Conservation (phyloP, 805 yeast species). For the Starmera amethionina region DNA sequence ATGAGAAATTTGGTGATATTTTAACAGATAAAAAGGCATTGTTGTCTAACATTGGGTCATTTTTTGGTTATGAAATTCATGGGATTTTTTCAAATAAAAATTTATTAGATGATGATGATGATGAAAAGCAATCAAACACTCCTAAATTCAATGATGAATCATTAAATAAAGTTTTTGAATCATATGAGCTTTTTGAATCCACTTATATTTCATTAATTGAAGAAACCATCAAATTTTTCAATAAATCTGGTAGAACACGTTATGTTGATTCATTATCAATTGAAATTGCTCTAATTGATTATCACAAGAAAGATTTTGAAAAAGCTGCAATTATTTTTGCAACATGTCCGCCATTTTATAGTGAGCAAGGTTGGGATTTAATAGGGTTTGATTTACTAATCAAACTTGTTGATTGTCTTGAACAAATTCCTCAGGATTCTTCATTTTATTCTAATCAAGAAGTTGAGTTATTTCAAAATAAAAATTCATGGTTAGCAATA, state of each 20-base stretch:
- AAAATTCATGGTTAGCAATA: conserved; percentile 1
- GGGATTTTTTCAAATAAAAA: conserved; percentile 19
- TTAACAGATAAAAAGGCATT: conserved; percentile 37
- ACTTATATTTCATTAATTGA: conserved; percentile 46
- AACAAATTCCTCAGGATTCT: conserved; percentile 23
- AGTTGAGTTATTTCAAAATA: not conserved
- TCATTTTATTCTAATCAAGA: conserved; percentile 7
- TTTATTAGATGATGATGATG: not conserved
- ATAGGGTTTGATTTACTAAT: conserved; percentile 60
- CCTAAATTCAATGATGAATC: conserved; percentile 6
- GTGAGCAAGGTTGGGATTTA: conserved; percentile 62
- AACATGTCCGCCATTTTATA: conserved; percentile 60
- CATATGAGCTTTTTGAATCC: conserved; percentile 26
- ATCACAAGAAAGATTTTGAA: conserved; percentile 43
- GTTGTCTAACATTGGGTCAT: conserved; percentile 24
- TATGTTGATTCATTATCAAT: conserved; percentile 66
- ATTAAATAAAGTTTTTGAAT: conserved; percentile 15
- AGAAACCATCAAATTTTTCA: conserved; percentile 42
- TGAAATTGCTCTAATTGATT: conserved; percentile 68
- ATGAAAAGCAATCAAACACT: conserved; percentile 3
- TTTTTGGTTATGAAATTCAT: conserved; percentile 19
- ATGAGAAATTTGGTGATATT: conserved; percentile 39
- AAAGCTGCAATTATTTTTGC: conserved; percentile 55
- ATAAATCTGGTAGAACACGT: conserved; percentile 43
- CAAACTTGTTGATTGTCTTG: conserved; percentile 61